Base-by-base conservation (phyloP, 148 eudicot species). In the Diospyros lotus region DNA sequence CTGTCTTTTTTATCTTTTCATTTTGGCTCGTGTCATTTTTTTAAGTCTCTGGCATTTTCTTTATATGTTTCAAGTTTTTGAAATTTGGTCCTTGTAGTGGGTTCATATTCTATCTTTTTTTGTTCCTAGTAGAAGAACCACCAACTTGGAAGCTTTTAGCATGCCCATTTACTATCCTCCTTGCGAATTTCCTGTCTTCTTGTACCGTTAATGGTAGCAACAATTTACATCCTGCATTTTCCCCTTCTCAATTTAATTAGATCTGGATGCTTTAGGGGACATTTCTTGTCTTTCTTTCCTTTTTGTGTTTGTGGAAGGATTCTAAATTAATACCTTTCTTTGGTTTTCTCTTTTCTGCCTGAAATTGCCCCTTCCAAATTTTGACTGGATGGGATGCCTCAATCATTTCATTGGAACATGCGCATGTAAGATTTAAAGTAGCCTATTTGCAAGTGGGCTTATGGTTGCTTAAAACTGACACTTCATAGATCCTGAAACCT, bases 131-230 rank as follows among this genome's bases (percentile, higher is more conserved):
- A 44, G 45, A 63, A 48, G 58, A 61, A 48, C 58, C 45, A 38
- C 67, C 11, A 9, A 4, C 55, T 48, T 59, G 40, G n/a, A 45
- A 58, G 64, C 75, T 60, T 58, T 71, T n/a, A 56, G 9, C 40
- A 50, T 73, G 68, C 28, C 58, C 60, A 12, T 73, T 44, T 45
- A 12, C 67, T 60, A 73, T 73, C 55, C 51, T 13, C 46, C 46
- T 6, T n/a, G 6, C 63, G 39, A 70, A 7, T 55, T 70, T 55
- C 58, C n/a, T 11, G 46, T 55, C 17, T 38, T 38, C 58, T 52
- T 28, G 58, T 40, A 9, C 15, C 28, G 68, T 50, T 51, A 9
- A 51, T 46, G 2, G 44, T 63, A 50, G 69, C 51, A 62, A 59
- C 58, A 63, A 61, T 50, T n/a, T 9, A 53, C 48, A 28, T 28